A percentile compares a stretch with the other conserved stretches of the same genome.
phyloP scores from a whole-genome alignment of 345 rosid species.

The Rhodamnia argentea region DNA sequence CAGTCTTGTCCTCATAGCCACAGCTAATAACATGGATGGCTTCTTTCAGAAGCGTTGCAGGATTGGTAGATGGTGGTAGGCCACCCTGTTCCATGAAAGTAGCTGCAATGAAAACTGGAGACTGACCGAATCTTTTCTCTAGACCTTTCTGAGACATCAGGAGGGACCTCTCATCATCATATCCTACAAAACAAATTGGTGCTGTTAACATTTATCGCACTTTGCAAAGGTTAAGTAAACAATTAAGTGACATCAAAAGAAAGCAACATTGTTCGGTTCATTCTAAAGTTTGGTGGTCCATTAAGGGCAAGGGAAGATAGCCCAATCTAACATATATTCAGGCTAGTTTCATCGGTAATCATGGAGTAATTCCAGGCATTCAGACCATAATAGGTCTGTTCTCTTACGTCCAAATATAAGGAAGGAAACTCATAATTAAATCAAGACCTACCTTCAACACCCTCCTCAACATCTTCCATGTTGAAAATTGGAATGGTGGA shows the following conservation, averaged over 20 bases:
- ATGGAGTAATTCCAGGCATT: neutral
- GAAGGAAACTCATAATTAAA: neutral
- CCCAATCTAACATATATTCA: neutral
- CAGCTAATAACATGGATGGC: slow-evolving; percentile 99
- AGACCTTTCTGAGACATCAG: slow-evolving; percentile 97
- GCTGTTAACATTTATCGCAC: neutral
- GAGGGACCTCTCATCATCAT: slow-evolving; percentile 95
- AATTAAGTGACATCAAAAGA: neutral
- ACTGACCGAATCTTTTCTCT: slow-evolving; percentile 99
- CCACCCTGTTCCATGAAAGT: slow-evolving; percentile 99
- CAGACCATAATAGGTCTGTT: neutral
- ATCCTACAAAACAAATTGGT: slow-evolving; percentile 46
- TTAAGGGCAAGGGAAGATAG: neutral
- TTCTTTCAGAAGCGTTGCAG: slow-evolving; percentile 89
- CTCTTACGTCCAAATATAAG: neutral
- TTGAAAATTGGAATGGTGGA: slow-evolving; percentile 94
- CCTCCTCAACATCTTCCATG: slow-evolving; percentile 97
- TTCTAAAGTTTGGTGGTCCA: neutral
- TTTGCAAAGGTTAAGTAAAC: neutral
- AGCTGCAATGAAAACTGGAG: slow-evolving; percentile 96
- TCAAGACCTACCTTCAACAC: slow-evolving; percentile 76
- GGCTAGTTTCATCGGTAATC: neutral
- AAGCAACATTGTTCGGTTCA: neutral
- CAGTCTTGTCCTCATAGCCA: slow-evolving; percentile 98
- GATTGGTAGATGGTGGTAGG: slow-evolving; percentile 90